Percentiles rank a stretch among this genome's conserved stretches.
Conservation (phyloP, 345 rosid genomes). For the Syzygium aromaticum region DNA sequence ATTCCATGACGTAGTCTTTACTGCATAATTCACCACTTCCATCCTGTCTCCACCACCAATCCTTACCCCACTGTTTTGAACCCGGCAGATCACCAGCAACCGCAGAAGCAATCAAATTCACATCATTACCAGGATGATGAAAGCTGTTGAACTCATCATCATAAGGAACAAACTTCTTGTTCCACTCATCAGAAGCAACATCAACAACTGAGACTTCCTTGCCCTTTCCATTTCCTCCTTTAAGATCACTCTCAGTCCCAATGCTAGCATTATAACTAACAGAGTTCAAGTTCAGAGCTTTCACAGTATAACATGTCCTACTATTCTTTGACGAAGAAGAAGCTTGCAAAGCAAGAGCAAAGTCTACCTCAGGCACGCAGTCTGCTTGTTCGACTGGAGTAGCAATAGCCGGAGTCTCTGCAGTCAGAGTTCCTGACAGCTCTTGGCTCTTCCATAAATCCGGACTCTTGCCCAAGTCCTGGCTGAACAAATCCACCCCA, state of each 20-base stretch:
- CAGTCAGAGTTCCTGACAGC: constrained; percentile 50
- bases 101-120: constrained; percentile 31
- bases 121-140: constrained; percentile 41
- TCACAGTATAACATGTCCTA: constrained; percentile 43
- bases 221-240: constrained; percentile 42
- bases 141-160: constrained; percentile 40
- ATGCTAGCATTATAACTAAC: constrained; percentile 29
- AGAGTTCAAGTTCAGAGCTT: constrained; percentile 45
- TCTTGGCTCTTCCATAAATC: constrained; percentile 60
- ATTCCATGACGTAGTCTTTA: constrained; percentile 92
- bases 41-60: constrained; percentile 99
- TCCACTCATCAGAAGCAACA: constrained; percentile 49
- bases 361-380: constrained; percentile 66
- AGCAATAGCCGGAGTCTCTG: constrained; percentile 43
- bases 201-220: constrained; percentile 56
- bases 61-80: constrained; percentile 88
- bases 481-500: constrained; percentile 80
- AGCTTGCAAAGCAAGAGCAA: constrained; percentile 90
- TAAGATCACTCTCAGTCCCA: constrained; percentile 25
- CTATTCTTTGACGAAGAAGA: constrained; percentile 80
- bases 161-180: constrained; percentile 42
- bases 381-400: constrained; percentile 30
- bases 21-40: constrained; percentile 89
- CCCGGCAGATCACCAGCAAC: constrained; percentile 32
- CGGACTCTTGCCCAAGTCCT: constrained; percentile 75